These are phyloP conservation scores for Tricholoma saponaceum DNA, from an alignment of 768 basidiomycete genomes.

Conservation along the genomic window DNA sequence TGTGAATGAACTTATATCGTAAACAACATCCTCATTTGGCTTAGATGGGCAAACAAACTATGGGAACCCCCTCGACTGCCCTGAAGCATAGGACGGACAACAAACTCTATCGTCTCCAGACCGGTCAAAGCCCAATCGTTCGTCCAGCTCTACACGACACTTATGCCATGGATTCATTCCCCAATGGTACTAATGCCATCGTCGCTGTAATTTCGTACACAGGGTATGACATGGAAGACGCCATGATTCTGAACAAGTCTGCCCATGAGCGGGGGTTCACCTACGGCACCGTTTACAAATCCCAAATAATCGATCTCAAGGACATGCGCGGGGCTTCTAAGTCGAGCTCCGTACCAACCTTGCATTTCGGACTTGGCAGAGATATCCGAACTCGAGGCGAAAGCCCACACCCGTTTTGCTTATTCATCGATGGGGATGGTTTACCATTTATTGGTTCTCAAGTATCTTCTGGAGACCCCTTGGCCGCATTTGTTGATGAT, in stretches of 20 bases:
- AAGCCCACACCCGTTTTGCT: conserved; percentile 33
- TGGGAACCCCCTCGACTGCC: conserved; percentile 97
- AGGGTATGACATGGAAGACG: conserved; percentile 99
- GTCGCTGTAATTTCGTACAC: conserved; percentile 99
- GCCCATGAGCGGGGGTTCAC: conserved; percentile 97
- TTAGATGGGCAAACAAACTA: conserved; percentile 99
- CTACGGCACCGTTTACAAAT: conserved; percentile 96
- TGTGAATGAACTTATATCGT: background rate
- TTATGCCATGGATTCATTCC: conserved; percentile 98
- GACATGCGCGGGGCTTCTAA: conserved; percentile 68
- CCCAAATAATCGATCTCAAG: conserved; percentile 86
- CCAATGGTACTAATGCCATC: conserved; percentile 96
- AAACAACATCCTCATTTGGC: background rate
- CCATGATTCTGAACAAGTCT: conserved; percentile 99
- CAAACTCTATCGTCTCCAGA: conserved; percentile 95
- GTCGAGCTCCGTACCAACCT: conserved; percentile 47
- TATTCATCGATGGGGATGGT: conserved; percentile 77
- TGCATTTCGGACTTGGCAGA: conserved; percentile 88
- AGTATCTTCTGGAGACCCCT: conserved; percentile 68
- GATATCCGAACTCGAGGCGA: conserved; percentile 61
- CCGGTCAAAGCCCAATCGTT: conserved; percentile 92
- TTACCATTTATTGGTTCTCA: conserved; percentile 74
- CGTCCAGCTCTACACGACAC: conserved; percentile 88
- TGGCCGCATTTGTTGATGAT: conserved; percentile 88
- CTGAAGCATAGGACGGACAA: conserved; percentile 93